Evolutionary conservation across 2,329 filamentous ascomycete genomes (phyloP).

Genomic region (Penicillium sp.): DNA sequence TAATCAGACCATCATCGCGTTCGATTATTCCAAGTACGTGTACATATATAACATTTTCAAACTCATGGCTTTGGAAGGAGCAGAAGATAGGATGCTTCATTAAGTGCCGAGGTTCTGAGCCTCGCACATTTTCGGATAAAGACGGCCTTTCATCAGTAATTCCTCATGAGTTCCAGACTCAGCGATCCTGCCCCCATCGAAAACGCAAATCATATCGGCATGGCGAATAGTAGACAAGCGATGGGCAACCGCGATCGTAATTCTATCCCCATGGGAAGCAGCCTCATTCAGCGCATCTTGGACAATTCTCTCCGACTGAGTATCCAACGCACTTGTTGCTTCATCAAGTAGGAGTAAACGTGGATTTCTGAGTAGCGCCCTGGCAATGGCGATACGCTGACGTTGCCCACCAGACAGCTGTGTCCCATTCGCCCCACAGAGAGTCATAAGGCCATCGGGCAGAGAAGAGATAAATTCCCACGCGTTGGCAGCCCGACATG

Average conservation of each 20-base stretch:
- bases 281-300: slow-evolving; percentile 72
- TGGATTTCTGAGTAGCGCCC: slow-evolving; percentile 55
- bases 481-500: slow-evolving; percentile 43
- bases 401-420: slow-evolving; percentile 40
- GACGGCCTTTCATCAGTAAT: slow-evolving; percentile 32
- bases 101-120: slow-evolving; percentile 4
- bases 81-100: background rate
- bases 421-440: slow-evolving; percentile 1
- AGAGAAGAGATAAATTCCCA: slow-evolving; percentile 50
- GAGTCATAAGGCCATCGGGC: slow-evolving; percentile 34
- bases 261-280: slow-evolving; percentile 24
- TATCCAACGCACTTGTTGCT: slow-evolving; percentile 83
- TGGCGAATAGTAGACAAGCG: slow-evolving; percentile 25
- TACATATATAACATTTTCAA: background rate
- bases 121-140: slow-evolving; percentile 43
- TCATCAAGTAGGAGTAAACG: slow-evolving; percentile 85
- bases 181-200: slow-evolving; percentile 40
- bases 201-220: slow-evolving; percentile 74
- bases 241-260: slow-evolving; percentile 28
- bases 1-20: background rate
- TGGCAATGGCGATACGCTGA: slow-evolving; percentile 53
- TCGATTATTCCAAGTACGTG: background rate
- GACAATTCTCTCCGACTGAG: slow-evolving; percentile 80
- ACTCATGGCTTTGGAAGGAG: background rate
- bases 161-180: slow-evolving; percentile 42